phyloP scores from a whole-genome alignment of 306 rosid species.

The Inga laurina region DNA sequence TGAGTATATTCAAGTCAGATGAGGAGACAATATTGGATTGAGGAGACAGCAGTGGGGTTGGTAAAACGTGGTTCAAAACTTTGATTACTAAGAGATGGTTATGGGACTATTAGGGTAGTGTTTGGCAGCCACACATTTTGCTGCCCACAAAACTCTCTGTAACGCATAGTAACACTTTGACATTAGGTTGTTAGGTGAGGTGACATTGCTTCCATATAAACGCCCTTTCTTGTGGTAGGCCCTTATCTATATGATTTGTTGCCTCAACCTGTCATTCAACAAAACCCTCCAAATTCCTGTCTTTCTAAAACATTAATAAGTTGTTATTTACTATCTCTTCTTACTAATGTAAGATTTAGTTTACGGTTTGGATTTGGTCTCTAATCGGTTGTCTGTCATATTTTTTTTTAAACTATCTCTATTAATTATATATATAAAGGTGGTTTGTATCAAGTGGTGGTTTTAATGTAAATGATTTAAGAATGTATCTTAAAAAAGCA shows the following conservation, averaged over 20 bases:
- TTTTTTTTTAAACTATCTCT: too few relatives aligned
- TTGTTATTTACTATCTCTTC: too few relatives aligned
- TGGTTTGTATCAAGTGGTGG: too few relatives aligned
- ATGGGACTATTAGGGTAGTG: slow-evolving; percentile 5
- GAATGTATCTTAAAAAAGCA: too few relatives aligned
- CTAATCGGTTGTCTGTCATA: too few relatives aligned
- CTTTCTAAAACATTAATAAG: too few relatives aligned
- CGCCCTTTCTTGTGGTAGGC: slow-evolving; percentile 33
- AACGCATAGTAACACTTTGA: slow-evolving; percentile 34
- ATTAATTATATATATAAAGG: too few relatives aligned
- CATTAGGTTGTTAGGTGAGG: slow-evolving; percentile 38
- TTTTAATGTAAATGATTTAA: too few relatives aligned
- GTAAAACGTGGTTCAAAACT: slow-evolving; percentile 32
- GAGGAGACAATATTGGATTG: neutral
- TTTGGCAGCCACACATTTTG: slow-evolving; percentile 18
- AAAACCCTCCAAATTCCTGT: too few relatives aligned
- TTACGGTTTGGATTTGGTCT: too few relatives aligned
- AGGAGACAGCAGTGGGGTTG: neutral
- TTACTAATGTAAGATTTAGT: too few relatives aligned
- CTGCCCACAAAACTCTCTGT: slow-evolving; percentile 49
- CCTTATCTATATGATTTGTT: slow-evolving; percentile 10
- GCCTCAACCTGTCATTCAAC: neutral
- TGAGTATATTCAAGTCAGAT: neutral
- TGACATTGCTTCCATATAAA: slow-evolving; percentile 49
- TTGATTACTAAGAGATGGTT: slow-evolving; percentile 31